A percentile compares a stretch with the other conserved stretches of the same genome.
phyloP scores from a whole-genome alignment of 306 rosid species.

The Quercus engelmannii region DNA sequence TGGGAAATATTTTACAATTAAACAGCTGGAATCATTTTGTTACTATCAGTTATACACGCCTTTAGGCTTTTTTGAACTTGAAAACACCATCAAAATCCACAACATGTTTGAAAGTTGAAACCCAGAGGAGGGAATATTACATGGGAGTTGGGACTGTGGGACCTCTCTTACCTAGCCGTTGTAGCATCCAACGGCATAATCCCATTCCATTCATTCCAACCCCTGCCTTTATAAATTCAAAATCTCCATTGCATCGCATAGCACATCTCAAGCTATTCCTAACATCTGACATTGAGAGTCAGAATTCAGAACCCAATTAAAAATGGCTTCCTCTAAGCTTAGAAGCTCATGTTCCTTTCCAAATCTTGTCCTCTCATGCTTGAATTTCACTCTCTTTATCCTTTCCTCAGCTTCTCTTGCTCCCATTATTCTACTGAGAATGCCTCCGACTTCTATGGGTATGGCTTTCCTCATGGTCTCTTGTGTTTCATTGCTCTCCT shows the following conservation, averaged over 20 bases:
- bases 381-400: slow-evolving; percentile 56
- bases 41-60: no score
- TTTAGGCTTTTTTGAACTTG: not conserved
- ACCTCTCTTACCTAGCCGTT: slow-evolving; percentile 57
- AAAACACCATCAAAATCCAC: not conserved
- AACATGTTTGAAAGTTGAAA: slow-evolving; percentile 45
- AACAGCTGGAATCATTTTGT: not conserved
- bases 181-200: slow-evolving; percentile 46
- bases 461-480: slow-evolving; percentile 70
- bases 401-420: slow-evolving; percentile 61
- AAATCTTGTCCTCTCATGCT: slow-evolving; percentile 48
- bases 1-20: not conserved
- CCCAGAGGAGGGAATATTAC: slow-evolving; percentile 45
- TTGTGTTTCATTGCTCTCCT: slow-evolving; percentile 53
- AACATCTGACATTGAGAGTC: not conserved
- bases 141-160: slow-evolving; percentile 16
- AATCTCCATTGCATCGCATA: slow-evolving; percentile 5
- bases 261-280: not conserved
- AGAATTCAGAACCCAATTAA: not conserved
- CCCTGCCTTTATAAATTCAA: slow-evolving; percentile 31
- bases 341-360: slow-evolving; percentile 60
- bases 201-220: not conserved
- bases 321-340: slow-evolving; percentile 57
- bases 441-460: slow-evolving; percentile 75
- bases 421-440: slow-evolving; percentile 63